Conservation (phyloP, 805 yeast species). For the Zygoascus biomembranicola region DNA sequence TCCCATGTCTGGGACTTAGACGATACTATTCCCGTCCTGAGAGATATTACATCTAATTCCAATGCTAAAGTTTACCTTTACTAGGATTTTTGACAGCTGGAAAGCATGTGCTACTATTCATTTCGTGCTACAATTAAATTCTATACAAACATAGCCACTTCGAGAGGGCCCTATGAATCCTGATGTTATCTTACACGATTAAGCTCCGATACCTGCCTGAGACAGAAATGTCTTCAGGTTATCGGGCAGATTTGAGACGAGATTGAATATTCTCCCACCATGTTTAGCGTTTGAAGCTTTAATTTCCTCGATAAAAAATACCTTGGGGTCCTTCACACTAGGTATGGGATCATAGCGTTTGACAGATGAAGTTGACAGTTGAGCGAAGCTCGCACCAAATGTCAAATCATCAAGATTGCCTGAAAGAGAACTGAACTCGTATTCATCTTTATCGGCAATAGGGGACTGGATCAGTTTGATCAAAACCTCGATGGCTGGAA, state of each 20-base stretch:
- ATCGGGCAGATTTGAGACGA: slow-evolving; percentile 12
- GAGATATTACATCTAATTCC: slow-evolving; percentile 10
- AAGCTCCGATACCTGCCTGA: slow-evolving; percentile 6
- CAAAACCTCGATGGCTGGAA: slow-evolving; percentile 37
- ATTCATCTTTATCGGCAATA: slow-evolving; percentile 28
- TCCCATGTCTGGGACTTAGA: slow-evolving; percentile 50
- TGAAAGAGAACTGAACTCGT: slow-evolving; percentile 26
- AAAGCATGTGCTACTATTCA: no score
- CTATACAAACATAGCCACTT: no score
- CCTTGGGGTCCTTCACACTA: slow-evolving; percentile 30
- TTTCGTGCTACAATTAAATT: no score
- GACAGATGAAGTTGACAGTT: slow-evolving; percentile 52
- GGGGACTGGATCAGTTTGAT: slow-evolving; percentile 37
- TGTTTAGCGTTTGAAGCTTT: slow-evolving; percentile 10
- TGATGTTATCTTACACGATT: not conserved
- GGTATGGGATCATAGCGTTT: slow-evolving; percentile 67
- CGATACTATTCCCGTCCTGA: slow-evolving; percentile 24
- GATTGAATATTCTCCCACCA: slow-evolving; percentile 11
- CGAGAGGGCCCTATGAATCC: no score
- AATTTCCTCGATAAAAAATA: slow-evolving; percentile 19
- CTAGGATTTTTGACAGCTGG: slow-evolving; percentile 17
- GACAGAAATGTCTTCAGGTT: slow-evolving; percentile 11
- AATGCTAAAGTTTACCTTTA: slow-evolving; percentile 46
- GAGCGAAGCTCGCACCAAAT: slow-evolving; percentile 82
- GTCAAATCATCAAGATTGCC: slow-evolving; percentile 60